A percentile compares a stretch with the other conserved stretches of the same genome.
These are phyloP conservation scores for Beta macrorhiza DNA, from an alignment of 179 eudicot species.

Conservation along the genomic window DNA sequence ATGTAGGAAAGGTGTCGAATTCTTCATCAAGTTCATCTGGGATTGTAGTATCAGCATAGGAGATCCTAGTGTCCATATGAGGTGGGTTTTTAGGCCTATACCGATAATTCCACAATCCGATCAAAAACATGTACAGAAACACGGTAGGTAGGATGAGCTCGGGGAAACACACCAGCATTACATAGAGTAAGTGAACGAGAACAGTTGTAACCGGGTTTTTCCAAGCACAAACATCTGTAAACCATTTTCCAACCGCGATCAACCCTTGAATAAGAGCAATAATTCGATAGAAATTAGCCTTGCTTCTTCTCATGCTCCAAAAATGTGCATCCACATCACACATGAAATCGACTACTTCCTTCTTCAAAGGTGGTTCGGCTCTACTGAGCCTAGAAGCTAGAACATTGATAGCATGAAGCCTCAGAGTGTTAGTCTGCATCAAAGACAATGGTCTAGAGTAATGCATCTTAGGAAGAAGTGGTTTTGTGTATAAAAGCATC, in stretches of 20 bases:
- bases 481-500: slow-evolving; percentile 60
- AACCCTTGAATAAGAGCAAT: slow-evolving; percentile 57
- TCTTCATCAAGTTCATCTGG: slow-evolving; percentile 89
- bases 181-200: slow-evolving; percentile 58
- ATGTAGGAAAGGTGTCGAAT: slow-evolving; percentile 73
- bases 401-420: slow-evolving; percentile 59
- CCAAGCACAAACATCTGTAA: slow-evolving; percentile 72
- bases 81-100: slow-evolving; percentile 65
- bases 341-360: slow-evolving; percentile 79
- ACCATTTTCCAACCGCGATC: slow-evolving; percentile 60
- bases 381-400: slow-evolving; percentile 63
- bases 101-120: slow-evolving; percentile 79
- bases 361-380: slow-evolving; percentile 78
- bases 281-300: slow-evolving; percentile 75
- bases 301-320: slow-evolving; percentile 91
- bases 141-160: slow-evolving; percentile 71
- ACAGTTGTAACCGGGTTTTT: slow-evolving; percentile 64
- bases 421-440: slow-evolving; percentile 52
- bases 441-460: slow-evolving; percentile 61
- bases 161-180: slow-evolving; percentile 73
- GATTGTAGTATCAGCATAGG: slow-evolving; percentile 54
- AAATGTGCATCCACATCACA: slow-evolving; percentile 74
- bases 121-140: slow-evolving; percentile 73
- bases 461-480: slow-evolving; percentile 85
- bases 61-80: slow-evolving; percentile 73